Conservation (phyloP, 2,329 filamentous ascomycete genomes). For the Penicillium sp. region DNA sequence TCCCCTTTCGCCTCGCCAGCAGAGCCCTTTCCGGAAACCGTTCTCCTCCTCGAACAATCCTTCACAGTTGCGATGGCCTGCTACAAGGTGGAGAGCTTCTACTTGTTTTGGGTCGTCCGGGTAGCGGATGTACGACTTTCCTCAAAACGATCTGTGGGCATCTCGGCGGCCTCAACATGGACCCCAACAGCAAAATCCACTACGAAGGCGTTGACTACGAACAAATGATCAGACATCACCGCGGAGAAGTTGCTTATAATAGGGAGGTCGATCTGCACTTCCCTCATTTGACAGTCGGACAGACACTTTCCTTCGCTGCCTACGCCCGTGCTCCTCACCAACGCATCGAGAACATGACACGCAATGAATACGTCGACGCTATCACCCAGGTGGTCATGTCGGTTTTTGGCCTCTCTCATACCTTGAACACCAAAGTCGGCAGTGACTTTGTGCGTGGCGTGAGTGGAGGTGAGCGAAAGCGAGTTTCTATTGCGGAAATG, state of each 20-base stretch:
- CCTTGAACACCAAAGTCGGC: slow-evolving; percentile 42
- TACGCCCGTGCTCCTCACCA: slow-evolving; percentile 49
- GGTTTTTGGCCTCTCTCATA: slow-evolving; percentile 40
- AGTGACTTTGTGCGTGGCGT: slow-evolving; percentile 56
- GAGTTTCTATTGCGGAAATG: slow-evolving; percentile 47
- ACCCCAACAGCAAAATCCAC: slow-evolving; percentile 60
- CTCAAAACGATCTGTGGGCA: slow-evolving; percentile 79
- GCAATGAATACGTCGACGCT: slow-evolving; percentile 36
- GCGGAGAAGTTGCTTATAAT: slow-evolving; percentile 31
- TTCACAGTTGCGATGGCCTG: slow-evolving; percentile 34
- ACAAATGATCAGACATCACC: slow-evolving; percentile 62
- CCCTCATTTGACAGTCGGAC: slow-evolving; percentile 59
- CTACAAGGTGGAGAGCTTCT: slow-evolving; percentile 47
- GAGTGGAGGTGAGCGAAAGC: slow-evolving; percentile 55
- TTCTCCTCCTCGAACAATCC: slow-evolving; percentile 25
- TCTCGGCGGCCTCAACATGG: slow-evolving; percentile 39
- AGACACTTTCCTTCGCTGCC: slow-evolving; percentile 73
- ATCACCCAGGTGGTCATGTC: slow-evolving; percentile 41
- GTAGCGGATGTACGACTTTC: slow-evolving; percentile 65
- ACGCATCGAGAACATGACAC: slow-evolving; percentile 12
- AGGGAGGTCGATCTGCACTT: slow-evolving; percentile 50
- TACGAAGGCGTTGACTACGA: slow-evolving; percentile 62
- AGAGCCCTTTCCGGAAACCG: slow-evolving; percentile 26
- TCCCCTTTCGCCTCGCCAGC: slow-evolving; percentile 32
- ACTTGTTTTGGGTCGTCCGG: slow-evolving; percentile 38